phyloP scores from a whole-genome alignment of 2,329 filamentous ascomycete species.

The Sporothrix inflata region DNA sequence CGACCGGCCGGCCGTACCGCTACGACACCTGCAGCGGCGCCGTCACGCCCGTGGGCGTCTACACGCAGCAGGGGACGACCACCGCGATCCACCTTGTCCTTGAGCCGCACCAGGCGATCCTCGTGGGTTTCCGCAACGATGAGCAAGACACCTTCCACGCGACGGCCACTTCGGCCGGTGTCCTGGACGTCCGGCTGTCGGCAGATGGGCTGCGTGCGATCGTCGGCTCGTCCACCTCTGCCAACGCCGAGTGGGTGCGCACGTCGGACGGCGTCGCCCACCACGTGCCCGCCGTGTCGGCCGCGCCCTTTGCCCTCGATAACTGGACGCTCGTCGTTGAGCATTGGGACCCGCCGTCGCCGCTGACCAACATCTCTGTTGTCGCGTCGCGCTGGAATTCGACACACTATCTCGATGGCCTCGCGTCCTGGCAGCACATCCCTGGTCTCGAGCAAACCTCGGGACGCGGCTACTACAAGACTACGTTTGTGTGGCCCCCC shows the following conservation, averaged over 20 bases:
- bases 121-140: neutral
- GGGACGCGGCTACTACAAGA: conserved; percentile 1
- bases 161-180: neutral
- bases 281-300: neutral
- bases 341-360: conserved; percentile 1
- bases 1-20: neutral
- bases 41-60: neutral
- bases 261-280: neutral
- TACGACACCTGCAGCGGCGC: neutral
- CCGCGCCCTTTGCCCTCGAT: neutral
- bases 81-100: neutral
- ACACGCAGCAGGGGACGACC: neutral
- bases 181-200: neutral
- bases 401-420: neutral
- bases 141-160: neutral
- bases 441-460: neutral
- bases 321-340: neutral
- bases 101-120: neutral
- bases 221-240: neutral
- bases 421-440: conserved; percentile 4
- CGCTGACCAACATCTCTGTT: neutral
- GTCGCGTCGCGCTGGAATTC: neutral
- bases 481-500: neutral
- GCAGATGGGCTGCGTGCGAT: neutral
- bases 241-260: neutral